Conservation (phyloP, 2,329 filamentous ascomycete genomes). For the Aureobasidium lini region DNA sequence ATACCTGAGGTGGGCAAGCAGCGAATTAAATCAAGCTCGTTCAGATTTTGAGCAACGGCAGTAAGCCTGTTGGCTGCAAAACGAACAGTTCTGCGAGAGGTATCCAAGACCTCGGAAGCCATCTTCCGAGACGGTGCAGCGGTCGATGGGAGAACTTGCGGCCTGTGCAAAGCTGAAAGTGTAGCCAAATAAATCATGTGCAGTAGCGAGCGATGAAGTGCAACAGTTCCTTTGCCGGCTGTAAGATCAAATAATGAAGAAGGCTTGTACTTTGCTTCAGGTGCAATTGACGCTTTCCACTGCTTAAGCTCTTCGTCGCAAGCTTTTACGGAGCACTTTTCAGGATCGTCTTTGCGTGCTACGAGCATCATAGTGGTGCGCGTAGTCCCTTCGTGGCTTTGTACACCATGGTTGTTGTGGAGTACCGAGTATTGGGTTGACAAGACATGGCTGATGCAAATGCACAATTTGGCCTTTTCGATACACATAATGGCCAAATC, state of each 20-base stretch:
- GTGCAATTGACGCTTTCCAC: conserved; percentile 68
- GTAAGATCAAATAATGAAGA: conserved; percentile 49
- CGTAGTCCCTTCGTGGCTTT: conserved; percentile 63
- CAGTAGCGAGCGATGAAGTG: conserved; percentile 71
- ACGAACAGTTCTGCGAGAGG: conserved; percentile 74
- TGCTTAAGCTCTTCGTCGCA: conserved; percentile 73
- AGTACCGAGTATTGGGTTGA: conserved; percentile 88
- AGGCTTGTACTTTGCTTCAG: conserved; percentile 60
- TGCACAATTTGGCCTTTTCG: conserved; percentile 80
- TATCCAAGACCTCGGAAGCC: conserved; percentile 67
- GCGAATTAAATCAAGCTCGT: conserved; percentile 62
- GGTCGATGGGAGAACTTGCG: conserved; percentile 76
- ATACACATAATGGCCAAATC: conserved; percentile 84
- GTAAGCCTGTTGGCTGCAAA: conserved; percentile 82
- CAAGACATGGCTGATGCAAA: conserved; percentile 83
- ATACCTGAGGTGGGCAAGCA: conserved; percentile 85
- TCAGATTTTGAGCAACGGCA: conserved; percentile 69
- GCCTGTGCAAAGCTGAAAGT: conserved; percentile 80
- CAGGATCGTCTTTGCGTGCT: conserved; percentile 79
- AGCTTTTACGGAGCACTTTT: conserved; percentile 66
- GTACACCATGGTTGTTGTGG: conserved; percentile 67
- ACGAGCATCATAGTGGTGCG: conserved; percentile 77
- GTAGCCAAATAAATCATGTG: conserved; percentile 94
- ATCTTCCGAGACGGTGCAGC: conserved; percentile 29
- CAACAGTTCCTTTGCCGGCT: conserved; percentile 51